Evolutionary conservation across 1,139 yeast genomes (phyloP).

Genomic region (Groenewaldozyma sp.): DNA sequence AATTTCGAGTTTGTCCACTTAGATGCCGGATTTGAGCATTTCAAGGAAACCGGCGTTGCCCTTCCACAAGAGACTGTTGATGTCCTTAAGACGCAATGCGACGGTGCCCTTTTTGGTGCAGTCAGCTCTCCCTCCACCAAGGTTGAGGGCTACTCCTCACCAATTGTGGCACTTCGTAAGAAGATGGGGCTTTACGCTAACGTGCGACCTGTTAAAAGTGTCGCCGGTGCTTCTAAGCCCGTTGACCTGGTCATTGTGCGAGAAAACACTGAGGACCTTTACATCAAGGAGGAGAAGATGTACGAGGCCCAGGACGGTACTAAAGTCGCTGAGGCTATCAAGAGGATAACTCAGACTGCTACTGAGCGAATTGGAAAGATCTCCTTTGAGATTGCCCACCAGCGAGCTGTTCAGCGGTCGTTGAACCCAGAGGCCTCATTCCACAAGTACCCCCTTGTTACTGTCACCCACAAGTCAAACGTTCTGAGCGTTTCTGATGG

Average conservation of each 20-base stretch:
- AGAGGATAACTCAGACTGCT: slow-evolving; percentile 87
- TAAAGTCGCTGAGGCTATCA: slow-evolving; percentile 92
- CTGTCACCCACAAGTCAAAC: slow-evolving; percentile 94
- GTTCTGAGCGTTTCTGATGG: slow-evolving; percentile 92
- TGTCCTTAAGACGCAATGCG: slow-evolving; percentile 71
- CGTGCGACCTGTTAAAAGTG: slow-evolving; percentile 95
- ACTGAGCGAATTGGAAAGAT: slow-evolving; percentile 78
- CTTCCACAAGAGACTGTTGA: slow-evolving; percentile 88
- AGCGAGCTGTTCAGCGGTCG: slow-evolving; percentile 76
- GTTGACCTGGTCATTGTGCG: slow-evolving; percentile 97
- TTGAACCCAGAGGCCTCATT: slow-evolving; percentile 43
- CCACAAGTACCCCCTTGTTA: slow-evolving; percentile 53
- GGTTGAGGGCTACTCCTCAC: slow-evolving; percentile 95
- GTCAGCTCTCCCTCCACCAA: slow-evolving; percentile 88
- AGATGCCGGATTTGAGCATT: slow-evolving; percentile 90
- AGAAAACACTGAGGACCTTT: slow-evolving; percentile 95
- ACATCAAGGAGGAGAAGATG: slow-evolving; percentile 83
- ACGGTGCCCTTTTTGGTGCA: slow-evolving; percentile 96
- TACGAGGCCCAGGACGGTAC: slow-evolving; percentile 64
- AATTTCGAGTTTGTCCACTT: slow-evolving; percentile 77
- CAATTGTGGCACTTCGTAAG: slow-evolving; percentile 95
- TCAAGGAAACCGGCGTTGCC: slow-evolving; percentile 88
- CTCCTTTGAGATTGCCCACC: slow-evolving; percentile 86
- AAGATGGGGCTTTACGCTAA: slow-evolving; percentile 91
- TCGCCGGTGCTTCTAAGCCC: slow-evolving; percentile 71